Conservation (phyloP, 2,329 filamentous ascomycete genomes). For the Cladophialophora bantiana region DNA sequence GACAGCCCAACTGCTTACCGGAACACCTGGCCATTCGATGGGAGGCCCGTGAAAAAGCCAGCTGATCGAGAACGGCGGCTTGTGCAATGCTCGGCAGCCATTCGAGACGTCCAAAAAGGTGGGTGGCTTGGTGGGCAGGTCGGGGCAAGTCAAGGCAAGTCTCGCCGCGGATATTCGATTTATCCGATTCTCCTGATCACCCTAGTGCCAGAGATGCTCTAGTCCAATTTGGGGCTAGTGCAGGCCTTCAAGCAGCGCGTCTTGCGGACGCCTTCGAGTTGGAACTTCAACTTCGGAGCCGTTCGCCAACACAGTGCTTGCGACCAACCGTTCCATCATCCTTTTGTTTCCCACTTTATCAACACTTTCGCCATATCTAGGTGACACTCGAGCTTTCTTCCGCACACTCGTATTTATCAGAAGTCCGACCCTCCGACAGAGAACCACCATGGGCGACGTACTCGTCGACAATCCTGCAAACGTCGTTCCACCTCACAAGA, state of each 20-base stretch:
- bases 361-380: background rate
- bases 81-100: background rate
- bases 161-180: background rate
- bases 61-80: background rate
- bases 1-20: background rate
- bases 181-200: background rate
- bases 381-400: background rate
- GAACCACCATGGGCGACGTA: conserved; percentile 77
- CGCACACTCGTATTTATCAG: background rate
- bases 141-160: conserved; percentile 1
- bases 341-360: background rate
- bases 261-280: conserved; percentile 24
- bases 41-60: background rate
- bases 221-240: conserved; percentile 16
- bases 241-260: conserved; percentile 20
- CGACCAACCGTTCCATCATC: background rate
- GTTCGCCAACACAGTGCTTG: background rate
- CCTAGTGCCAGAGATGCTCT: background rate
- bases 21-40: background rate
- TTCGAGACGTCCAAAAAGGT: conserved; percentile 1
- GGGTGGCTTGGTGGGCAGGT: background rate
- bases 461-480: conserved; percentile 81
- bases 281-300: background rate
- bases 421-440: background rate
- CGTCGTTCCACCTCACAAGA: conserved; percentile 79